Evolutionary conservation across 345 rosid genomes (phyloP).

Genomic region (Linum tenue): DNA sequence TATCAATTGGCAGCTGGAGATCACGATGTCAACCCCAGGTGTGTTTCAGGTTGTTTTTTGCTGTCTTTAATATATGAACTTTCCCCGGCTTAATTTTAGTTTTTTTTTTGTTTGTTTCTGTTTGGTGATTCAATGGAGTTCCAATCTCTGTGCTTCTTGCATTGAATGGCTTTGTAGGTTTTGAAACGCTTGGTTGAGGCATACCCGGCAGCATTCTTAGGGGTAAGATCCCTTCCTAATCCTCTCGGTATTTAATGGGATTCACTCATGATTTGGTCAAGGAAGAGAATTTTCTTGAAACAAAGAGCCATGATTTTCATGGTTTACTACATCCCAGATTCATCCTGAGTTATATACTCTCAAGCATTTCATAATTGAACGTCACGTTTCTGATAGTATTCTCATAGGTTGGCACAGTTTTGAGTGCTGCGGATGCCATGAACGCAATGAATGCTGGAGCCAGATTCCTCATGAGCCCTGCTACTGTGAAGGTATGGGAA

Average conservation of each 20-base stretch:
- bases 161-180: constrained; percentile 21
- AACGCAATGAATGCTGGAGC: constrained; percentile 39
- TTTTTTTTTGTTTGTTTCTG: neutral
- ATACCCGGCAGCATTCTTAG: constrained; percentile 35
- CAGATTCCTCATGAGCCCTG: constrained; percentile 57
- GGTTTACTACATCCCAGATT: no score
- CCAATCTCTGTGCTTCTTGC: constrained; percentile 3
- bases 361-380: neutral
- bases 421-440: constrained; percentile 35
- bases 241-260: neutral
- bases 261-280: neutral
- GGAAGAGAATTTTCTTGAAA: no score
- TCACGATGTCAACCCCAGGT: constrained; percentile 48
- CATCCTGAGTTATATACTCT: neutral
- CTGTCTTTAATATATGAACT: neutral
- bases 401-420: constrained; percentile 46
- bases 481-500: constrained; percentile 30
- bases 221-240: constrained; percentile 28
- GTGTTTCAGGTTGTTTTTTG: constrained; percentile 41
- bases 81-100: neutral
- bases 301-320: no score
- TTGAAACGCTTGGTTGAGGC: constrained; percentile 28
- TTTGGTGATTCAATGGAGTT: neutral
- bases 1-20: constrained; percentile 39
- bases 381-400: neutral